Evolutionary conservation across 371 early-diverging fungal genomes (phyloP), one percentile per base, ranked within the genome.

Genomic region (Rhizopus delemar): DNA sequence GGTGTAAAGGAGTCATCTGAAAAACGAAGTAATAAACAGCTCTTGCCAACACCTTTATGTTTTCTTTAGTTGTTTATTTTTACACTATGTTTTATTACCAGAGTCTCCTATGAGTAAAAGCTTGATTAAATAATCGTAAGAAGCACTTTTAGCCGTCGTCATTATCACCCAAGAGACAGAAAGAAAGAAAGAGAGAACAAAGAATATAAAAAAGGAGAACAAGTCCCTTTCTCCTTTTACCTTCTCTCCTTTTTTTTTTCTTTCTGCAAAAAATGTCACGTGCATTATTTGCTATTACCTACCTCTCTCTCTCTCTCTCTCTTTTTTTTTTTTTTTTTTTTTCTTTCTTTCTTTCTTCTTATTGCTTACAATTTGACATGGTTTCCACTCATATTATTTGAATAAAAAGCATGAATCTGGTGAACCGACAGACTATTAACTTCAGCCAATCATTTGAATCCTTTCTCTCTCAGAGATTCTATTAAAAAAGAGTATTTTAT

Each of bases 1-100:
- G 96, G 96, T 34, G 99, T 98, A 73, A 97, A 99, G 38, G 97
- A 96, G 81, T 98, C 97, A 79, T 99, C 99, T 72, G 94, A 90
- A 70, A 89, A 99, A 72, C 98, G 91, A 43, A 95, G 86, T 62
- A 99, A 83, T 54, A 99, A 75, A 77, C 99, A 98, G 51, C 97
- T 96, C 84, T 99, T 99, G 35, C 99, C 99, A 53, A 99, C 99
- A 68, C 92, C 93, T 52, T 22, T 45, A 32, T 45, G 8, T 33
- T 32, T n/a, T 29, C 8, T 13, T 39, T 50, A 36, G 9, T 49
- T 36, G 34, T 49, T 32, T 5, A 34, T 61, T 15, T 32, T 46
- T 13, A 22, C 5, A 13, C 34, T 70, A 22, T 22, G 22, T 22
- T 22, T 22, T 22, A 22, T 78, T 86, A 85, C 99, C 99, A 63